Conservation (phyloP, 768 basidiomycete species). For the Leccinum obscurum region DNA sequence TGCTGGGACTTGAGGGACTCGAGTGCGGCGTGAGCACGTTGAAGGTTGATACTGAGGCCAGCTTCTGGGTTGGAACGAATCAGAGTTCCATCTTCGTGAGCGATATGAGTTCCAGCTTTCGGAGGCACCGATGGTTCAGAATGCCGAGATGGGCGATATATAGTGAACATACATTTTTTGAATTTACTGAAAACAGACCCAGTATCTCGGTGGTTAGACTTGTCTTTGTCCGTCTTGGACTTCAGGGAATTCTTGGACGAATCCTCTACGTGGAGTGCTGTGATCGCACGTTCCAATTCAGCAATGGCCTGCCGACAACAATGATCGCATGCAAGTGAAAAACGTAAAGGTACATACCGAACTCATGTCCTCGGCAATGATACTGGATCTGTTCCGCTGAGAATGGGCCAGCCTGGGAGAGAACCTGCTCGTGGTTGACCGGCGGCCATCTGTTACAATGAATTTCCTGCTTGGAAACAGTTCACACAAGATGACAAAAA, state of each 20-base stretch:
- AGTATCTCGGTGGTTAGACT: constrained; percentile 34
- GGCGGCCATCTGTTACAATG: constrained; percentile 41
- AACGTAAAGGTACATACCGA: constrained; percentile 41
- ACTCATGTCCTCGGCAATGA: constrained; percentile 67
- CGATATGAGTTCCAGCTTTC: constrained; percentile 21
- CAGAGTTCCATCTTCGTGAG: constrained; percentile 31
- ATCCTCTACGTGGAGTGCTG: constrained; percentile 41
- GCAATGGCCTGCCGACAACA: constrained; percentile 47
- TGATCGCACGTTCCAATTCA: constrained; percentile 57
- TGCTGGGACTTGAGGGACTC: constrained; percentile 63
- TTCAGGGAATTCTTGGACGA: constrained; percentile 38
- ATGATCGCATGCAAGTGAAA: constrained; percentile 7
- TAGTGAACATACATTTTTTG: constrained; percentile 49
- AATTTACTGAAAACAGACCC: constrained; percentile 56
- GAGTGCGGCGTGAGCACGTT: constrained; percentile 49
- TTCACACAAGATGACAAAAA: constrained; percentile 20
- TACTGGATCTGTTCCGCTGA: constrained; percentile 48
- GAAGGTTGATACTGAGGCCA: constrained; percentile 29
- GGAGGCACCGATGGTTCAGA: constrained; percentile 4
- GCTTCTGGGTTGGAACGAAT: constrained; percentile 20
- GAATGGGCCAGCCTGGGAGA: constrained; percentile 43
- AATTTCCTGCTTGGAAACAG: constrained; percentile 51
- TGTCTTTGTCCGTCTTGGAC: constrained; percentile 48
- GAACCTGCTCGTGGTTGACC: constrained; percentile 36
- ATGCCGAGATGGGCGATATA: neutral